Evolutionary conservation across 495 filamentous ascomycete genomes (phyloP).

Genomic region (Penicillium pancosmium): DNA sequence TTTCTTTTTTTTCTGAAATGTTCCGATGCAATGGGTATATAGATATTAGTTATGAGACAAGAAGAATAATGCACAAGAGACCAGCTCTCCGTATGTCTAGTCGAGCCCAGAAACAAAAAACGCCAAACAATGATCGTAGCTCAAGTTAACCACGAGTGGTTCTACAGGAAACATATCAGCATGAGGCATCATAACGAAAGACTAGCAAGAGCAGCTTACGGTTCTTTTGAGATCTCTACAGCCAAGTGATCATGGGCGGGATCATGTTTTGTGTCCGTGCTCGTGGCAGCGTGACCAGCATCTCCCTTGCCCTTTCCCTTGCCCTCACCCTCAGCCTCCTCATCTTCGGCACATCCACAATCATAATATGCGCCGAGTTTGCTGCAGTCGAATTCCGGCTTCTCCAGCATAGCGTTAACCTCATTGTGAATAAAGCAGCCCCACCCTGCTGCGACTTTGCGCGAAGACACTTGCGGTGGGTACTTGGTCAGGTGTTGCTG

Average conservation of each 20-base stretch:
- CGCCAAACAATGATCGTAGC: neutral
- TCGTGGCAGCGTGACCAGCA: slow-evolving; percentile 7
- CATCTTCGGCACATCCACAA: slow-evolving; percentile 88
- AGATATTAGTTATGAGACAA: neutral
- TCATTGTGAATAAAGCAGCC: slow-evolving; percentile 94
- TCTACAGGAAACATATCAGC: slow-evolving; percentile 2
- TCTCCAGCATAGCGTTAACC: slow-evolving; percentile 85
- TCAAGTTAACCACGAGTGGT: slow-evolving; percentile 1
- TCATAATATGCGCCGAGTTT: slow-evolving; percentile 93
- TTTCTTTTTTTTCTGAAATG: neutral
- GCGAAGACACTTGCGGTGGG: slow-evolving; percentile 87
- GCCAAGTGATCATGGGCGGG: slow-evolving; percentile 24
- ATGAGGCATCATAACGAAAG: slow-evolving; percentile 2
- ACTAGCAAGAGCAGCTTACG: slow-evolving; percentile 27
- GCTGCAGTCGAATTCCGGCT: slow-evolving; percentile 82
- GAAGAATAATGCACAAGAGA: slow-evolving; percentile 6
- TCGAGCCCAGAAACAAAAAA: neutral
- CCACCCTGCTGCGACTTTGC: slow-evolving; percentile 86
- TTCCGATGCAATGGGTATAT: slow-evolving; percentile 3
- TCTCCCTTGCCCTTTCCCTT: slow-evolving; percentile 9
- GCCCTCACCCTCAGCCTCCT: slow-evolving; percentile 25
- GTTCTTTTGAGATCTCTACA: slow-evolving; percentile 48
- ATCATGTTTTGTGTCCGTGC: slow-evolving; percentile 8
- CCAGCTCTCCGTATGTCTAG: neutral
- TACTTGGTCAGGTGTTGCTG: slow-evolving; percentile 76